phyloP scores from a whole-genome alignment of 108 stramenopile genomes.

The Schizochytrium sp. region DNA sequence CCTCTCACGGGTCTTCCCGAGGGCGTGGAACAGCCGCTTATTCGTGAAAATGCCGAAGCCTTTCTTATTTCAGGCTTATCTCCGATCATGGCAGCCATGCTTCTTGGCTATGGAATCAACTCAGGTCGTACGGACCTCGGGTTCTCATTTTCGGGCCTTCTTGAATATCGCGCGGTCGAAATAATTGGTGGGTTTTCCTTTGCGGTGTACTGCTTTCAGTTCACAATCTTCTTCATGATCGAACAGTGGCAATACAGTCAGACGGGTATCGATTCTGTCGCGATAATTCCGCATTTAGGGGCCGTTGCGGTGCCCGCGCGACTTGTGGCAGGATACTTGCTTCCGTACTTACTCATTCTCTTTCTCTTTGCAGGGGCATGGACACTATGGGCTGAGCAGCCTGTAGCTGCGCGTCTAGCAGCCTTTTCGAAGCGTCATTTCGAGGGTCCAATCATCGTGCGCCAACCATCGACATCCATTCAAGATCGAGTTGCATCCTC shows the following conservation, averaged over 20 bases:
- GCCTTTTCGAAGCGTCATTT: background rate
- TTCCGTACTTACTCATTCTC: background rate
- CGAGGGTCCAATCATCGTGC: background rate
- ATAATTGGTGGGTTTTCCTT: background rate
- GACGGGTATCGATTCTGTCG: background rate
- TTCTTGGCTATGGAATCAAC: background rate
- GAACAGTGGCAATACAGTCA: background rate
- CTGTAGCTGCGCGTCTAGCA: background rate
- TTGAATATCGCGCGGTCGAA: background rate
- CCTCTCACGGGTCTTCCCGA: background rate
- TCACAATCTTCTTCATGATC: background rate
- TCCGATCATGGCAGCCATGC: background rate
- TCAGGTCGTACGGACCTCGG: background rate
- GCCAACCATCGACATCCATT: too few relatives aligned
- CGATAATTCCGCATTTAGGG: background rate
- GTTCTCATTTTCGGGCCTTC: background rate
- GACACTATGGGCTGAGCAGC: background rate
- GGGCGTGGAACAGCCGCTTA: background rate
- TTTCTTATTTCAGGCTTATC: background rate
- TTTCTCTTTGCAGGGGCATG: background rate
- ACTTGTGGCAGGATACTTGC: background rate
- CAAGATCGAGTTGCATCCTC: too few relatives aligned
- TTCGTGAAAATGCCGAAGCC: background rate
- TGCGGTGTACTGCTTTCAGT: conserved; percentile 14
- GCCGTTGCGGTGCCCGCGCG: background rate